These are phyloP conservation scores for Populus tremula DNA, from an alignment of 345 rosid genomes.

Conservation along the genomic window DNA sequence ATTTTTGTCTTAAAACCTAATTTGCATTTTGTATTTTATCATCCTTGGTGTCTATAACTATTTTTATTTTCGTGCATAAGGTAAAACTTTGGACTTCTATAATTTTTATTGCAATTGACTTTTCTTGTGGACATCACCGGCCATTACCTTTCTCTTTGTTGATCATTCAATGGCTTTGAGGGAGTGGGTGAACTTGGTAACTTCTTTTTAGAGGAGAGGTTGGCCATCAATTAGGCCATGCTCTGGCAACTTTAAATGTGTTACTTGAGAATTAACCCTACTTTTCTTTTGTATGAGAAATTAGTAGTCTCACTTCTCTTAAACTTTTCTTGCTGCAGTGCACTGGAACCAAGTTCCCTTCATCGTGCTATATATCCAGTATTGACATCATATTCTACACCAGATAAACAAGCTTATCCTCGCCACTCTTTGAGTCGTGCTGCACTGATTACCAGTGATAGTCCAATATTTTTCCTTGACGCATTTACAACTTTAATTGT, in stretches of 20 bases:
- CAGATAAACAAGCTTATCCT: slow-evolving; percentile 83
- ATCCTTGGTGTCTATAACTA: background rate
- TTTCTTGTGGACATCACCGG: background rate
- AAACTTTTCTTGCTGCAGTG: slow-evolving; percentile 45
- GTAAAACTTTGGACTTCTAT: background rate
- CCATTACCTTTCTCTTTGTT: background rate
- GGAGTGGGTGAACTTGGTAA: background rate
- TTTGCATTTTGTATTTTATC: background rate
- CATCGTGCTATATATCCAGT: slow-evolving; percentile 82
- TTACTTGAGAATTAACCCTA: background rate
- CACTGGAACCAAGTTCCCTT: slow-evolving; percentile 85
- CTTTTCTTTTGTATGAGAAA: background rate
- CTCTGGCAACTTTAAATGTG: background rate
- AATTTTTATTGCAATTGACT: background rate
- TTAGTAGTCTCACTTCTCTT: background rate
- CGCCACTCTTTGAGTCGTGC: slow-evolving; percentile 93
- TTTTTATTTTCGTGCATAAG: background rate
- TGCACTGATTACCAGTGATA: slow-evolving; percentile 82
- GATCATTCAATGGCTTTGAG: background rate
- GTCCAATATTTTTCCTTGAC: slow-evolving; percentile 94
- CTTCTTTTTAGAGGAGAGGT: background rate
- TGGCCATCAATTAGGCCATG: background rate
- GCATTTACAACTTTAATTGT: slow-evolving; percentile 86
- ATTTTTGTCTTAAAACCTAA: background rate
- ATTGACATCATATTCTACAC: slow-evolving; percentile 69